Percentiles rank a stretch among this genome's conserved stretches.
Conservation (phyloP, 208 protist genomes). For the Trypanosoma scelopori region DNA sequence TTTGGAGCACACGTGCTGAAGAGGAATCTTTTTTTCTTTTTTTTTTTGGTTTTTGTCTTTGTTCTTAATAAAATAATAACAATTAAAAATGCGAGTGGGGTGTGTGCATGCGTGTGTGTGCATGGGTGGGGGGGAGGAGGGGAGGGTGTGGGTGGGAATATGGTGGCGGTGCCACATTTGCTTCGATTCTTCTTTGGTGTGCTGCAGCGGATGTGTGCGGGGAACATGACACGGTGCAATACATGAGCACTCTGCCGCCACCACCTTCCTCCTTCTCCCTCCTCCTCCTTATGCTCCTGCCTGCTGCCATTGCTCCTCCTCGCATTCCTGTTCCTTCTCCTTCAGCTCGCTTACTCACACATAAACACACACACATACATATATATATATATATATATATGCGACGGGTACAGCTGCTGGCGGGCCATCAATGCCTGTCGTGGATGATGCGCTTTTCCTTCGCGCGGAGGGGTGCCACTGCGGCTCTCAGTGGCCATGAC, state of each 20-base stretch:
- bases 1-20: too few species aligned
- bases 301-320: not conserved
- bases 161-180: too few species aligned
- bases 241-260: too few species aligned
- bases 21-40: not conserved
- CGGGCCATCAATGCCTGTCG: not conserved
- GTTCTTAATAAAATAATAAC: too few species aligned
- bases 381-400: slow-evolving; percentile 2
- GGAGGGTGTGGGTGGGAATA: not conserved
- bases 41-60: not conserved
- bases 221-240: too few species aligned
- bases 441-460: slow-evolving; percentile 1
- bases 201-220: too few species aligned
- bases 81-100: too few species aligned
- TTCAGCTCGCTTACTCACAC: not conserved
- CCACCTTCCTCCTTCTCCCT: too few species aligned
- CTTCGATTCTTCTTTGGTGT: too few species aligned
- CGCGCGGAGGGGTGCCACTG: not conserved
- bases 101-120: slow-evolving; percentile 3
- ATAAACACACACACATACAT: not conserved
- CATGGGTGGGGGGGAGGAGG: not conserved
- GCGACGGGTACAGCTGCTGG: slow-evolving; percentile 8
- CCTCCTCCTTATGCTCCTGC: too few species aligned
- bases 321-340: not conserved
- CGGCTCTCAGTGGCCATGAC: not conserved